Percentiles rank a stretch among this genome's conserved stretches.
These are phyloP conservation scores for Gelatoporia subvermispora DNA, from an alignment of 768 basidiomycete genomes.

Conservation along the genomic window DNA sequence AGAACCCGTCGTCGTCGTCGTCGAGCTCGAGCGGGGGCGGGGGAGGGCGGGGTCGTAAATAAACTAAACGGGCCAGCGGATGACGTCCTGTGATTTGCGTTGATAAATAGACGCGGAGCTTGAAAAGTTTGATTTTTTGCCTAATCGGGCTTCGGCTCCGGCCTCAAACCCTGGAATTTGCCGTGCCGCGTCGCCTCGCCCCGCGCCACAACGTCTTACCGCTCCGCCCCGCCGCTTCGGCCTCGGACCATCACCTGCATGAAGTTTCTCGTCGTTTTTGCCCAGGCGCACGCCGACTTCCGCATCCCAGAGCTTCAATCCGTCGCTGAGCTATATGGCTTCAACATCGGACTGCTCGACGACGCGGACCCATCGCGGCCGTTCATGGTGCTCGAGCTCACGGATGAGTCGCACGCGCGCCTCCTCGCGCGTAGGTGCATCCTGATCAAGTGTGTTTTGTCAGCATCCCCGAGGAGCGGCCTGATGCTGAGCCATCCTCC, in stretches of 20 bases:
- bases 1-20: too few relatives aligned
- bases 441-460: slow-evolving; percentile 64
- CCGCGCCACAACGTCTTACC: too few relatives aligned
- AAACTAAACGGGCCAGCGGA: too few relatives aligned
- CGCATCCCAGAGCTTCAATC: slow-evolving; percentile 80
- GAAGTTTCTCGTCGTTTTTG: slow-evolving; percentile 66
- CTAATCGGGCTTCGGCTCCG: too few relatives aligned
- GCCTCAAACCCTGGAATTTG: too few relatives aligned
- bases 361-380: slow-evolving; percentile 55
- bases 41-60: too few relatives aligned
- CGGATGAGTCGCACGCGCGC: slow-evolving; percentile 66
- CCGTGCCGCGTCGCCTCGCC: too few relatives aligned
- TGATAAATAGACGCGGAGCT: too few relatives aligned
- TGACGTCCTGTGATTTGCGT: too few relatives aligned
- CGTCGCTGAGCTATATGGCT: slow-evolving; percentile 67
- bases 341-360: slow-evolving; percentile 43
- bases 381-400: slow-evolving; percentile 69
- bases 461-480: neutral
- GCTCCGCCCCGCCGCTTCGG: too few relatives aligned
- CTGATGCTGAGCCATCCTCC: neutral
- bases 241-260: neutral
- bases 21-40: too few relatives aligned
- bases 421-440: slow-evolving; percentile 76
- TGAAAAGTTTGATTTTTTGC: too few relatives aligned
- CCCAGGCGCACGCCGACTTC: slow-evolving; percentile 78